Evolutionary conservation across 805 yeast genomes (phyloP).

Genomic region (Candida railenensis): DNA sequence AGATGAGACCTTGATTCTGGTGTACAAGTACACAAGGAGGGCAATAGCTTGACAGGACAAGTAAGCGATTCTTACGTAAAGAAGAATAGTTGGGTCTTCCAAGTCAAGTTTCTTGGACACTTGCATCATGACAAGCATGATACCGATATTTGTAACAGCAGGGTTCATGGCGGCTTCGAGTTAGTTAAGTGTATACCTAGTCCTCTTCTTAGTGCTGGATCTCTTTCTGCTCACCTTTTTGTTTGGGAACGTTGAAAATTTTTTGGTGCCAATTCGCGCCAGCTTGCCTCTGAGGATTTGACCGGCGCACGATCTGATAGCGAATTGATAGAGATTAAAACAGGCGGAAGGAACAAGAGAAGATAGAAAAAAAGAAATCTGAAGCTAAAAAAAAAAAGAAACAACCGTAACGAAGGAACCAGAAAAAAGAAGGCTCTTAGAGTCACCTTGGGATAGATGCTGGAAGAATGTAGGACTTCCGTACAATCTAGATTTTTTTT

Average conservation of each 20-base stretch:
- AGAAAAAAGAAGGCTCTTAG: too few species aligned
- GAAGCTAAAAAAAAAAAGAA: background rate
- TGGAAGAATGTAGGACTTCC: too few species aligned
- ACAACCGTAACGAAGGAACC: too few species aligned
- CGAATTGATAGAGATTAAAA: background rate
- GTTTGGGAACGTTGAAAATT: background rate
- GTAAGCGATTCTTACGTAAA: conserved; percentile 76
- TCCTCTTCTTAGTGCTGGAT: too few species aligned
- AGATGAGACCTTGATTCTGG: conserved; percentile 57
- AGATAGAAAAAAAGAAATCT: background rate
- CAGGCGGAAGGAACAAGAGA: too few species aligned
- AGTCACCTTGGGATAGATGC: too few species aligned
- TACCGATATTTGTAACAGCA: conserved; percentile 76
- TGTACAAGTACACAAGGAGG: conserved; percentile 62
- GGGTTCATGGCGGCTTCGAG: conserved; percentile 63
- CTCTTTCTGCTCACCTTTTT: too few species aligned
- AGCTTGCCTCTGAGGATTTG: background rate
- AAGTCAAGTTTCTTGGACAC: conserved; percentile 84
- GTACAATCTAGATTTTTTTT: too few species aligned
- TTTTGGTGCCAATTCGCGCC: background rate
- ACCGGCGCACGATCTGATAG: background rate
- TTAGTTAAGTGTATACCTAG: background rate
- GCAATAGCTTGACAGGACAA: conserved; percentile 64
- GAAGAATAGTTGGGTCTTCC: conserved; percentile 73
- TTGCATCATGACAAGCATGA: conserved; percentile 97